Evolutionary conservation across 208 protist species (phyloP), one percentile per base, ranked within the genome.

Genomic region (Wallacemonas sp.): DNA sequence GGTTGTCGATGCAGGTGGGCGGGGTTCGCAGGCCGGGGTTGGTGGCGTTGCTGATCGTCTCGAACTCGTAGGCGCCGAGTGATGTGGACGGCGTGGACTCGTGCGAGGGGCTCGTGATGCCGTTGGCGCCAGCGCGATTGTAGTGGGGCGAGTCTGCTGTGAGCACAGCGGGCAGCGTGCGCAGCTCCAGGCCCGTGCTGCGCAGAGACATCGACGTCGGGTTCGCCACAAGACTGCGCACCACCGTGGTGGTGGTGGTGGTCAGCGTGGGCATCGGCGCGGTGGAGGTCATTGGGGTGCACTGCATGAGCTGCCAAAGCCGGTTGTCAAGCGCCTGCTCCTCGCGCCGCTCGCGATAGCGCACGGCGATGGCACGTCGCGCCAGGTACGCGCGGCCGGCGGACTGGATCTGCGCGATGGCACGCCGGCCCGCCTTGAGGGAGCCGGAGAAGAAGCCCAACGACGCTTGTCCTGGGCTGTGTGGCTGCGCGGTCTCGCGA

Each of bases 321-420:
- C 69, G 47, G 21, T 38, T 52, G 47, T 74, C 72, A 1, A 76
- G 61, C 14, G 44, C 4, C 14, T 46, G 46, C 61, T 78, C 72
- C 27, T 81, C 76, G 14, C 34, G 46, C 19, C 19, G n/a, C 32
- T 70, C 65, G 23, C 33, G 4, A 41, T 46, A 68, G 16, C 26
- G 29, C 44, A 41, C 46, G 6, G 26, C 49, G n/a, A 74, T 34
- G 41, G 56, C 52, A 12, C 21, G 30, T 8, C 77, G 60, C 21
- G 38, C 54, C 14, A 68, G 47, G 65, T 65, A 86, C 33, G 69
- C 80, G 16, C 80, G 74, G 33, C 80, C 75, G 6, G 74, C 56
- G 1, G 64, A 29, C 60, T 86, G 80, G 11, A 76, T 58, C 8
- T 16, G 14, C 11, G 52, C 52, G n/a, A 58, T 16, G 16, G 52